These are phyloP conservation scores for Penicillium sp. DNA, from an alignment of 2,329 filamentous ascomycete species.

Conservation along the genomic window DNA sequence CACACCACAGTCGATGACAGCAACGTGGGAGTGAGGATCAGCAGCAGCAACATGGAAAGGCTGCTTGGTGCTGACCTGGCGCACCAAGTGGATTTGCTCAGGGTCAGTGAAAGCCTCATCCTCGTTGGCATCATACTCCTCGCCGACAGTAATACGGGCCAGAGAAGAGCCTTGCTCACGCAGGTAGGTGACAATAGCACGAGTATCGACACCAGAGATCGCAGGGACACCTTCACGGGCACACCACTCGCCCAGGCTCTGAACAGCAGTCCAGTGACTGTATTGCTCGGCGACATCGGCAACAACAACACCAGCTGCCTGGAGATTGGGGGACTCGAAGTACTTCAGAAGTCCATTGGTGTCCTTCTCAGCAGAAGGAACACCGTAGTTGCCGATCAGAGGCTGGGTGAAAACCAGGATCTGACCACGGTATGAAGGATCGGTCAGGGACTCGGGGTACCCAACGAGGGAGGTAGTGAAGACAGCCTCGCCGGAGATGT, in stretches of 20 bases:
- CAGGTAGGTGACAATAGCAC: conserved; percentile 91
- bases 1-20: conserved; percentile 94
- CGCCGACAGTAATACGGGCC: conserved; percentile 88
- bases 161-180: conserved; percentile 96
- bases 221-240: conserved; percentile 92
- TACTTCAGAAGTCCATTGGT: conserved; percentile 89
- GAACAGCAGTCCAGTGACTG: conserved; percentile 98
- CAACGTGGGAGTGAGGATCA: conserved; percentile 81
- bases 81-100: conserved; percentile 93
- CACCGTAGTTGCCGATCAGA: conserved; percentile 96
- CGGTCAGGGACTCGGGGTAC: conserved; percentile 84
- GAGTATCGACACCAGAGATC: conserved; percentile 95
- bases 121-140: conserved; percentile 97
- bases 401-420: conserved; percentile 98
- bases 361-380: conserved; percentile 81
- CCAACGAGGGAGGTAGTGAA: conserved; percentile 98
- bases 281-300: conserved; percentile 91
- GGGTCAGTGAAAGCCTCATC: conserved; percentile 95
- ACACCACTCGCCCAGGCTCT: conserved; percentile 91
- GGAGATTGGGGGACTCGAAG: conserved; percentile 97
- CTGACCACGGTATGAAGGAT: conserved; percentile 70
- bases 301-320: conserved; percentile 93
- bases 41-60: conserved; percentile 91
- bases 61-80: conserved; percentile 94
- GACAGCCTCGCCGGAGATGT: conserved; percentile 96